Percentiles rank a stretch among this genome's conserved stretches.
Conservation (phyloP, 441 rosid genomes). For the Pelargonium fulgidum region DNA sequence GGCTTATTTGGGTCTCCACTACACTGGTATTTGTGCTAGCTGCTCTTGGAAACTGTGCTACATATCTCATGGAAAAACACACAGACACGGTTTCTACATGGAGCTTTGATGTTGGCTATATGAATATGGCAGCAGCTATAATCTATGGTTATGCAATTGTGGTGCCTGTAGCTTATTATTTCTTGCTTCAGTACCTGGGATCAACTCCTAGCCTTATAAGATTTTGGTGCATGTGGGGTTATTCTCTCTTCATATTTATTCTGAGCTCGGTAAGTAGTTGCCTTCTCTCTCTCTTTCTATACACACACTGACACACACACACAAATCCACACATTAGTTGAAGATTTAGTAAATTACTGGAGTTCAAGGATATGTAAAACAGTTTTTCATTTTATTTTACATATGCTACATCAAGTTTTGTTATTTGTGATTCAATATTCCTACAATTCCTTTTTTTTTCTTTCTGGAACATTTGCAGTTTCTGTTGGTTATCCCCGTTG, state of each 20-base stretch:
- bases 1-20: constrained; percentile 86
- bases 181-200: constrained; percentile 71
- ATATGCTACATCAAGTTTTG: no score
- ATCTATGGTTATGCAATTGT: constrained; percentile 66
- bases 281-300: no score
- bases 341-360: background rate
- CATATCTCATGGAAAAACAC: constrained; percentile 67
- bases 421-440: background rate
- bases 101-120: constrained; percentile 80
- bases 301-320: no score
- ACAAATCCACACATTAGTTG: no score
- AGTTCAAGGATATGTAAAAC: background rate
- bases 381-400: no score
- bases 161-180: constrained; percentile 79
- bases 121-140: constrained; percentile 58
- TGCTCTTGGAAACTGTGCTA: constrained; percentile 77
- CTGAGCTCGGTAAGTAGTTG: constrained; percentile 49
- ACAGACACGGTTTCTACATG: constrained; percentile 43
- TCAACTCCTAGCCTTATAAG: constrained; percentile 66
- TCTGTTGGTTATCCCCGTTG: constrained; percentile 69
- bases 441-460: constrained; percentile 14
- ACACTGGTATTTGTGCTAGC: constrained; percentile 76
- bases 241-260: constrained; percentile 73
- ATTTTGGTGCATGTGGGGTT: constrained; percentile 98
- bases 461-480: constrained; percentile 40